Evolutionary conservation across 1,284 basidiomycete species (phyloP).

Genomic region (Heterobasidion occidentale): DNA sequence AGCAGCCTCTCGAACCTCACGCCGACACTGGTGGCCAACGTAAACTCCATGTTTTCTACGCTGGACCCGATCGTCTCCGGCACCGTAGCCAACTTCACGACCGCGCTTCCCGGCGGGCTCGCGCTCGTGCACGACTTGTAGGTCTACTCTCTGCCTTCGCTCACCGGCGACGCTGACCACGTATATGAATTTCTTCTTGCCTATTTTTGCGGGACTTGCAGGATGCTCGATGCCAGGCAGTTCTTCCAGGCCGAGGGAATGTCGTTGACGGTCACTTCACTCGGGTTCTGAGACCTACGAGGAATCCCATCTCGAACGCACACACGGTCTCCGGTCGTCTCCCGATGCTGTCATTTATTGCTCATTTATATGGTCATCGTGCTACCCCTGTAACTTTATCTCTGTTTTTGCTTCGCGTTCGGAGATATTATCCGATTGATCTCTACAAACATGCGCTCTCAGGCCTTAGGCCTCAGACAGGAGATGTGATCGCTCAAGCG

Average conservation of each 20-base stretch:
- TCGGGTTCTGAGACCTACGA: neutral
- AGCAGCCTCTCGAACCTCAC: neutral
- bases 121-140: neutral
- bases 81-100: neutral
- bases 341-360: too few relatives aligned
- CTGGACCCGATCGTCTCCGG: neutral
- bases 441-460: too few relatives aligned
- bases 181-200: neutral
- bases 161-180: neutral
- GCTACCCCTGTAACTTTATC: too few relatives aligned
- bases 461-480: too few relatives aligned
- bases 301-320: too few relatives aligned
- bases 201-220: neutral
- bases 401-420: too few relatives aligned
- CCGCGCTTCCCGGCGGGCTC: neutral
- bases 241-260: neutral
- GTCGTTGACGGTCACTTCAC: neutral
- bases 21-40: neutral
- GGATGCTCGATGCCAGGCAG: neutral
- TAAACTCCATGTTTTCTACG: neutral
- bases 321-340: too few relatives aligned
- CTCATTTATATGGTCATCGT: too few relatives aligned
- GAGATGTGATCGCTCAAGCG: too few relatives aligned
- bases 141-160: neutral
- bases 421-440: too few relatives aligned